Percentiles rank a stretch among this genome's conserved stretches.
Evolutionary conservation across 257 asterid genomes (phyloP).

Genomic region (Eustoma russellianum): DNA sequence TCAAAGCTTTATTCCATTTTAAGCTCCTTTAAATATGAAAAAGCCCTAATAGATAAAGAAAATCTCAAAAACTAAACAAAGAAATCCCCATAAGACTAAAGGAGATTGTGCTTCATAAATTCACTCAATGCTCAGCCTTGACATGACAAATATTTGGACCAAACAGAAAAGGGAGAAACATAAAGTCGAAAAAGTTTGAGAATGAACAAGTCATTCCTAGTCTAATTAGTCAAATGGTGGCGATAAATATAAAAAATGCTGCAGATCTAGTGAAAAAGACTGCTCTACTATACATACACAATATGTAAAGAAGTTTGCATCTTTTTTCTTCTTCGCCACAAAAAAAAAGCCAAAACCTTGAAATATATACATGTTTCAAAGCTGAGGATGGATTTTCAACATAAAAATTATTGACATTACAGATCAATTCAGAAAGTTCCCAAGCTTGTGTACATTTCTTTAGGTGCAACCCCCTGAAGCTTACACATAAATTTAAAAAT

Average conservation of each 20-base stretch:
- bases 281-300: conserved; percentile 6
- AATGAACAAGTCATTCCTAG: not conserved
- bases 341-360: not conserved
- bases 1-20: not conserved
- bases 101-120: not conserved
- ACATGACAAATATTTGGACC: not conserved
- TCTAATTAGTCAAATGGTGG: not conserved
- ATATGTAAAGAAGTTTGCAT: conserved; percentile 3
- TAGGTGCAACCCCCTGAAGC: too few relatives aligned
- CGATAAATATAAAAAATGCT: not conserved
- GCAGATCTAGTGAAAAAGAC: conserved; percentile 23
- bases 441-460: too few relatives aligned
- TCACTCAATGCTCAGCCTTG: not conserved
- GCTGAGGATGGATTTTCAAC: too few relatives aligned
- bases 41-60: too few relatives aligned
- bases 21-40: not conserved
- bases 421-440: too few relatives aligned
- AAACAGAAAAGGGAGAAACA: too few relatives aligned
- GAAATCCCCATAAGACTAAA: not conserved
- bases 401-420: too few relatives aligned
- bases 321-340: not conserved
- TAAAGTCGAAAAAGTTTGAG: not conserved
- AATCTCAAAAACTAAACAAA: too few relatives aligned
- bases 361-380: not conserved
- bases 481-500: too few relatives aligned